phyloP scores from a whole-genome alignment of 371 early-diverging fungal genomes.

The Mucor plumbeus region DNA sequence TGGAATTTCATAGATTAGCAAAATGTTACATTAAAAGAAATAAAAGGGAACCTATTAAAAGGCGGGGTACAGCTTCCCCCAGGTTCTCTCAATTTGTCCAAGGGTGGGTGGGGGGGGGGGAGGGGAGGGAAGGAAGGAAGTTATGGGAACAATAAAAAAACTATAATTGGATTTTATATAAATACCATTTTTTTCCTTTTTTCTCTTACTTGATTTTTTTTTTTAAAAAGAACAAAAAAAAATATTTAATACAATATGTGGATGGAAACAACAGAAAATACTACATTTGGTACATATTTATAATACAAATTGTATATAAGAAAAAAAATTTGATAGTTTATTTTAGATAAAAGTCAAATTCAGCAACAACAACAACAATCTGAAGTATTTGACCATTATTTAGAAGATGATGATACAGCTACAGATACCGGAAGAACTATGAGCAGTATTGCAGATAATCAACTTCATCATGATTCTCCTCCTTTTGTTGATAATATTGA shows the following conservation, averaged over 20 bases:
- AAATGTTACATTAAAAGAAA: background rate
- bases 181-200: background rate
- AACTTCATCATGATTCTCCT: background rate
- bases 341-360: background rate
- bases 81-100: constrained; percentile 4
- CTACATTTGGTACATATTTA: constrained; percentile 2
- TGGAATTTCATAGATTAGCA: too few species aligned
- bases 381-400: constrained; percentile 12
- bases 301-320: background rate
- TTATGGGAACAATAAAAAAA: constrained; percentile 4
- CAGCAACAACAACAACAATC: background rate
- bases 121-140: background rate
- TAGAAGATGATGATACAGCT: constrained; percentile 38
- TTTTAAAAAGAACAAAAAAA: background rate
- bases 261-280: constrained; percentile 14
- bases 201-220: background rate
- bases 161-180: background rate
- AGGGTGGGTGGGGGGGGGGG: background rate
- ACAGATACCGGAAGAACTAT: constrained; percentile 34
- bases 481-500: background rate
- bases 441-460: constrained; percentile 17
- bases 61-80: background rate
- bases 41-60: background rate
- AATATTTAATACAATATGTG: background rate
- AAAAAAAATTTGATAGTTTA: too few species aligned